phyloP scores from a whole-genome alignment of 495 filamentous ascomycete genomes.

The Xylaria acuta region DNA sequence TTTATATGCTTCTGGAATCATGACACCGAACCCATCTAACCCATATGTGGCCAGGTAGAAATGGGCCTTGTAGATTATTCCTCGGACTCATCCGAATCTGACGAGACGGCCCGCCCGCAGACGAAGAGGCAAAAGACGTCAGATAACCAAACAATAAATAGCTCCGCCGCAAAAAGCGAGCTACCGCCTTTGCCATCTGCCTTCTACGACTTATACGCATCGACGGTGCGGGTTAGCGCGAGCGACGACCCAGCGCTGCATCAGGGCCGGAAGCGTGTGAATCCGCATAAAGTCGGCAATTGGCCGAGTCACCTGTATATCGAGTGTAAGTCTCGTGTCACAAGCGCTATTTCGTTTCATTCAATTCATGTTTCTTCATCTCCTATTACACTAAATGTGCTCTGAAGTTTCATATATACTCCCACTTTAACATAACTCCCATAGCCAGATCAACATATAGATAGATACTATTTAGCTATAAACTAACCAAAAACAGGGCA shows the following conservation, averaged over 20 bases:
- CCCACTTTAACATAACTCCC: not conserved
- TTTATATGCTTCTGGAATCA: not conserved
- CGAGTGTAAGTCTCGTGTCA: constrained; percentile 71
- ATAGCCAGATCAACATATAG: not conserved
- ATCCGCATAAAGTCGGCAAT: constrained; percentile 84
- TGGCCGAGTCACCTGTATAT: constrained; percentile 95
- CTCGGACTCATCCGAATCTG: constrained; percentile 57
- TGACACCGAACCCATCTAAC: not conserved
- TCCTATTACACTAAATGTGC: not conserved
- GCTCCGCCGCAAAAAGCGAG: constrained; percentile 16
- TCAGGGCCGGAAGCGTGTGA: constrained; percentile 78
- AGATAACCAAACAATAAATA: constrained; percentile 27
- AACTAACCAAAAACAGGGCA: constrained; percentile 66
- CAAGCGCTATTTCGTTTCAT: not conserved
- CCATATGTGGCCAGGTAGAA: not conserved
- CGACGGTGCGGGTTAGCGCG: constrained; percentile 72
- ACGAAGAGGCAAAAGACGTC: constrained; percentile 39
- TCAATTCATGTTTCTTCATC: too few relatives aligned
- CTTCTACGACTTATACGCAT: constrained; percentile 93
- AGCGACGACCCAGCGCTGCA: constrained; percentile 85
- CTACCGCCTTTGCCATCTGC: constrained; percentile 82
- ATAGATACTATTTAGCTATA: constrained; percentile 8
- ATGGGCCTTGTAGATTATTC: constrained; percentile 78
- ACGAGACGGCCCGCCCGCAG: constrained; percentile 14
- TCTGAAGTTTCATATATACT: not conserved